Evolutionary conservation across 2,329 filamentous ascomycete genomes (phyloP).

Genomic region (Mycogone perniciosa): DNA sequence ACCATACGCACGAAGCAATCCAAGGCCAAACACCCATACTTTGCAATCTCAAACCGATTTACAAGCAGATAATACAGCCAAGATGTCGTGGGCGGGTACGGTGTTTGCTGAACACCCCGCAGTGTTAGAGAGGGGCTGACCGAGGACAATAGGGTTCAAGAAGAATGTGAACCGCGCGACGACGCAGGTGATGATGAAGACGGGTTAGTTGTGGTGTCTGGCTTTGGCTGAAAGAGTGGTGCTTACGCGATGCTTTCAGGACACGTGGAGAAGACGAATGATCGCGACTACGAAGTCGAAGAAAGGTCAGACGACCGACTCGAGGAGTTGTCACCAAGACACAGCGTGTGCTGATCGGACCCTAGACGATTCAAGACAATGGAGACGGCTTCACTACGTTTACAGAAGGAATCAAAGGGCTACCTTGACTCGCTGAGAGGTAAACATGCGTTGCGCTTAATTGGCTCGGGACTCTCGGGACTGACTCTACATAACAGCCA

Average conservation of each 20-base stretch:
- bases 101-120: conserved; percentile 20
- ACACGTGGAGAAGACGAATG: conserved; percentile 97
- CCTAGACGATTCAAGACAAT: conserved; percentile 88
- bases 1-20: background rate
- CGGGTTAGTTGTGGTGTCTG: conserved; percentile 47
- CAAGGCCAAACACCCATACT: background rate
- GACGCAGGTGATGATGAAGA: conserved; percentile 99
- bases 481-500: conserved; percentile 51
- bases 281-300: conserved; percentile 98
- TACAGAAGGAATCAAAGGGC: conserved; percentile 97
- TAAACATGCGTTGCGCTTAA: conserved; percentile 27
- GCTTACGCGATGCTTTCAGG: conserved; percentile 39
- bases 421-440: conserved; percentile 93
- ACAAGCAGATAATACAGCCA: conserved; percentile 19
- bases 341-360: conserved; percentile 16
- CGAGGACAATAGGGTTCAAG: conserved; percentile 42
- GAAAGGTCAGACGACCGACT: conserved; percentile 54
- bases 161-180: conserved; percentile 98
- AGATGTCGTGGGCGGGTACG: conserved; percentile 67
- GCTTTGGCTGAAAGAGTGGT: conserved; percentile 12
- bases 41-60: background rate
- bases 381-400: conserved; percentile 83
- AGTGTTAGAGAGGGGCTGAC: conserved; percentile 22
- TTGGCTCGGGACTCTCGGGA: background rate
- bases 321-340: background rate